phyloP scores from a whole-genome alignment of 495 filamentous ascomycete genomes.

The Aspergillus indologenus region DNA sequence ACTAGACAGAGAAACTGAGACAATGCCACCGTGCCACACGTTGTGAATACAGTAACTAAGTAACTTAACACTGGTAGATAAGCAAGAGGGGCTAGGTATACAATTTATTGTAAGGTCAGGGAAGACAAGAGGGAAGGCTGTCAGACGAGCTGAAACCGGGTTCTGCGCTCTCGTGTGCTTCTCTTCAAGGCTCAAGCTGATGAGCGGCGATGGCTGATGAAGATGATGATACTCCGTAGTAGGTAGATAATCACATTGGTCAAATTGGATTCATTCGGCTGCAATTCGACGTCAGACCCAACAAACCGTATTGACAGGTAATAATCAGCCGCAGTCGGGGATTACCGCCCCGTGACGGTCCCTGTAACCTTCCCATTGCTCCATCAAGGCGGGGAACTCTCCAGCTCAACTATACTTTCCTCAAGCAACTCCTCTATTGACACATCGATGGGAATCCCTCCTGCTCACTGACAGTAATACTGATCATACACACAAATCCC shows the following conservation, averaged over 20 bases:
- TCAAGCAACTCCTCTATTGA: background rate
- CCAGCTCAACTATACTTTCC: background rate
- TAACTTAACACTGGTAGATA: background rate
- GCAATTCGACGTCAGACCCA: conserved; percentile 3
- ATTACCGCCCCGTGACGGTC: conserved; percentile 4
- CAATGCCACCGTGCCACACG: too few species aligned
- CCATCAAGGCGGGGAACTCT: background rate
- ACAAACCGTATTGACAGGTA: background rate
- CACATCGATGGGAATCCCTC: background rate
- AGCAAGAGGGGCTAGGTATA: background rate
- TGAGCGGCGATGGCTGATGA: too few species aligned
- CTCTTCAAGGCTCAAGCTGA: background rate
- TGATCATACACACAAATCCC: conserved; percentile 2
- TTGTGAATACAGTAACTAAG: too few species aligned
- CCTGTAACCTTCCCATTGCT: background rate
- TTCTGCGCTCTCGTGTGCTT: background rate
- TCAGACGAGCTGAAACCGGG: background rate
- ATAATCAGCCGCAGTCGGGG: background rate
- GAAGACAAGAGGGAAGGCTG: background rate
- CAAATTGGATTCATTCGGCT: background rate
- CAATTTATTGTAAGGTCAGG: background rate
- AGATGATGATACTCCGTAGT: background rate
- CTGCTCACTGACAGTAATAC: conserved; percentile 6
- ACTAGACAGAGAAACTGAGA: background rate
- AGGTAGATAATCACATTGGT: background rate